Percentiles rank a stretch among this genome's conserved stretches.
phyloP scores from a whole-genome alignment of 441 rosid genomes.

The Eutrema salsugineum region DNA sequence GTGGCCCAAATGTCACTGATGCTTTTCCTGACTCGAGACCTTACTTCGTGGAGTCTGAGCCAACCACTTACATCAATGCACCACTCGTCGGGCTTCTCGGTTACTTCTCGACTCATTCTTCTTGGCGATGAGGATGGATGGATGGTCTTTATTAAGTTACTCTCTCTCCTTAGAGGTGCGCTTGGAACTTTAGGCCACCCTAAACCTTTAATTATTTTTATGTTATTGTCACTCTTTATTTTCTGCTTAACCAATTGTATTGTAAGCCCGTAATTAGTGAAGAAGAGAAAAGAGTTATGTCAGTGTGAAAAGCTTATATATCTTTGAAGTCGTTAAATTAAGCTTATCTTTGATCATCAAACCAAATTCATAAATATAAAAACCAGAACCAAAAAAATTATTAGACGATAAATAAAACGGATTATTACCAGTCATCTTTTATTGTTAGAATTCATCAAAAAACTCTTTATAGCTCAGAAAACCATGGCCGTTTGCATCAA shows the following conservation, averaged over 20 bases:
- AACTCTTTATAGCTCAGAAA: too few species aligned
- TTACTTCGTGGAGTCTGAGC: constrained; percentile 63
- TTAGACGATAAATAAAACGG: too few species aligned
- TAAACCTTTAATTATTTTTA: background rate
- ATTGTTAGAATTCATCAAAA: too few species aligned
- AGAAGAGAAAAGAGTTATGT: constrained; percentile 4
- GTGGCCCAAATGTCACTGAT: constrained; percentile 65
- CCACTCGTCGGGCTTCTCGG: constrained; percentile 68
- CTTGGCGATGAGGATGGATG: constrained; percentile 25
- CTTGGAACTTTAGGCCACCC: constrained; percentile 34
- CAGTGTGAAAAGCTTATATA: background rate
- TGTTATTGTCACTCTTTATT: constrained; percentile 24
- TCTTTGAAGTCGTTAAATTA: background rate
- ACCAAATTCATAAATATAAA: too few species aligned
- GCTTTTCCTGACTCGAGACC: constrained; percentile 70
- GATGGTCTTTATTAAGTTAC: background rate
- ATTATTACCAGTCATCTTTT: too few species aligned
- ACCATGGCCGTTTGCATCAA: too few species aligned
- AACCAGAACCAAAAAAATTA: too few species aligned
- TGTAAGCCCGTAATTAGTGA: constrained; percentile 30
- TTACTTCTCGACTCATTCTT: constrained; percentile 59
- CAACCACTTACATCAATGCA: constrained; percentile 72
- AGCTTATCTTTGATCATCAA: too few species aligned
- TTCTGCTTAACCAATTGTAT: constrained; percentile 28
- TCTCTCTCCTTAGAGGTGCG: constrained; percentile 25